These are phyloP conservation scores for Aquilaria yunnanensis DNA, from an alignment of 345 rosid genomes.

Conservation along the genomic window DNA sequence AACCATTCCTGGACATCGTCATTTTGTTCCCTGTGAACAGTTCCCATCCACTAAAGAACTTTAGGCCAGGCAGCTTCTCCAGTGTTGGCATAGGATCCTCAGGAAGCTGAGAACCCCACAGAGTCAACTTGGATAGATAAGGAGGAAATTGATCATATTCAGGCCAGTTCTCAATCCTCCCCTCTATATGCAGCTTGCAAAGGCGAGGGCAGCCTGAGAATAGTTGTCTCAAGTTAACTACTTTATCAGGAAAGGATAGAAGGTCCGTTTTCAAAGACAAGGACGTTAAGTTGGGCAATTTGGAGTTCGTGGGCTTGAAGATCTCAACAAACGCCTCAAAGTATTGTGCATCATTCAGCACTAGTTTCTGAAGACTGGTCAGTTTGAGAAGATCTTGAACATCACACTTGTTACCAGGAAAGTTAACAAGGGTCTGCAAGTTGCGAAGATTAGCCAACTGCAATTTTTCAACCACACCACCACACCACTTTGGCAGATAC, in stretches of 20 bases:
- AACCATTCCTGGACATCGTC: conserved; percentile 21
- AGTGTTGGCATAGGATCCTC: conserved; percentile 43
- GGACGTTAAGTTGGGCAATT: conserved; percentile 11
- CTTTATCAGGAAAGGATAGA: conserved; percentile 14
- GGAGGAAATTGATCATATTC: conserved; percentile 22
- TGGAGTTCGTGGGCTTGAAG: conserved; percentile 8
- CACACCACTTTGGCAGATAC: background rate
- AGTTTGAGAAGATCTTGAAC: background rate
- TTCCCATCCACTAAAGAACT: conserved; percentile 19
- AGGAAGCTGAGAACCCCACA: conserved; percentile 19
- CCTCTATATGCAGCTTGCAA: conserved; percentile 17
- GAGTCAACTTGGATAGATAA: conserved; percentile 26
- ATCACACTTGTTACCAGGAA: background rate
- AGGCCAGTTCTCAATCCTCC: conserved; percentile 16
- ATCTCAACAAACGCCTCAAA: conserved; percentile 13
- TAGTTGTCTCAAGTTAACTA: conserved; percentile 15
- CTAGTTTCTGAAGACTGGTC: background rate
- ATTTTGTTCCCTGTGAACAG: conserved; percentile 28
- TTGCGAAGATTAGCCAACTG: conserved; percentile 11
- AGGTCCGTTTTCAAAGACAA: conserved; percentile 5
- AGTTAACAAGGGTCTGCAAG: conserved; percentile 1
- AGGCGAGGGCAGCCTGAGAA: conserved; percentile 13
- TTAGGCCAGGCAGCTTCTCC: conserved; percentile 32
- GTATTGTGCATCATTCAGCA: background rate
- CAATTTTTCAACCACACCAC: conserved; percentile 4